Conservation (phyloP, 78 protist species). For the Pelomyxa schiedti region DNA sequence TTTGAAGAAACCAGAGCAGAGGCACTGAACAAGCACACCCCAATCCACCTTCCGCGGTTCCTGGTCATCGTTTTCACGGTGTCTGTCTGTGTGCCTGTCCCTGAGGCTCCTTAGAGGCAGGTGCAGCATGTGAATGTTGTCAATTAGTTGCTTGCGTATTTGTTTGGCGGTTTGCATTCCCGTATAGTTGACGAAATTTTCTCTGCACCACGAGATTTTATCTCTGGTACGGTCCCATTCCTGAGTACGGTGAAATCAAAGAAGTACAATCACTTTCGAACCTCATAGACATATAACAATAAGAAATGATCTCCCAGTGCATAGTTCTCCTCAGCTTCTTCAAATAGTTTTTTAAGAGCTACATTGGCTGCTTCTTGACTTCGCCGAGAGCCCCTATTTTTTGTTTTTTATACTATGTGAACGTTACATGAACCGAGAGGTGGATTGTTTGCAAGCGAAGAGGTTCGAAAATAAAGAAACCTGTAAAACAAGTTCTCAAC, state of each 20-base stretch:
- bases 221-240: neutral
- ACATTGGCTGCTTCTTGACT: neutral
- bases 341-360: neutral
- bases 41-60: neutral
- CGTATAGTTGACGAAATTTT: neutral
- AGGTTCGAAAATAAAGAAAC: too few relatives aligned
- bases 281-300: neutral
- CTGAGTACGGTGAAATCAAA: too few relatives aligned
- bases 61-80: neutral
- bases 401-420: too few relatives aligned
- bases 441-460: too few relatives aligned
- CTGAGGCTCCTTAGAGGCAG: neutral
- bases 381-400: neutral
- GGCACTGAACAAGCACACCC: neutral
- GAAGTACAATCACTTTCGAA: too few relatives aligned
- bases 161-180: neutral
- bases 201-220: neutral
- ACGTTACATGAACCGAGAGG: too few relatives aligned
- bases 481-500: neutral
- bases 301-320: neutral
- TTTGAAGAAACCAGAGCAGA: neutral
- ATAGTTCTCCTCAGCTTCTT: neutral
- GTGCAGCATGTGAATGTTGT: neutral
- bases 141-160: neutral
- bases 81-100: too few relatives aligned